These are phyloP conservation scores for Porodaedalea pini DNA, from an alignment of 1,284 basidiomycete genomes.

Conservation along the genomic window DNA sequence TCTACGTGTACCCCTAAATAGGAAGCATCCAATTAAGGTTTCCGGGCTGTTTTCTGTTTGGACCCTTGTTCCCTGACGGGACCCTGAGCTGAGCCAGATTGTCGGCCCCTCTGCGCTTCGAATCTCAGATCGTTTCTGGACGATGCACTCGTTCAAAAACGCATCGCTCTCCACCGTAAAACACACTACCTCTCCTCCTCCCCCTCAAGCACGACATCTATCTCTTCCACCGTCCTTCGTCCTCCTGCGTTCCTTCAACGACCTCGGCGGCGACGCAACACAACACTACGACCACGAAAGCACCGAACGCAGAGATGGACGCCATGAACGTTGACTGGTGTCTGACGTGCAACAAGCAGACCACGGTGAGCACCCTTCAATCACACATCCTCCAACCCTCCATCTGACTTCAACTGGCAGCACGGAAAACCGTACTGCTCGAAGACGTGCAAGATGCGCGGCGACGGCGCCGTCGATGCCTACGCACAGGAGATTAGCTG, in stretches of 20 bases:
- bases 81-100: neutral
- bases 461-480: slow-evolving; percentile 4
- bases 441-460: slow-evolving; percentile 35
- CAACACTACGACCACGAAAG: slow-evolving; percentile 17
- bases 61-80: no score
- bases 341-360: slow-evolving; percentile 52
- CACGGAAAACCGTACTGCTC: slow-evolving; percentile 57
- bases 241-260: neutral
- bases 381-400: slow-evolving; percentile 11
- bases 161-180: neutral
- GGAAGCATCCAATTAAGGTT: no score
- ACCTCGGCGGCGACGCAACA: neutral
- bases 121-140: neutral
- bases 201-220: neutral
- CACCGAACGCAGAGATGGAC: slow-evolving; percentile 11
- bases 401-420: slow-evolving; percentile 31
- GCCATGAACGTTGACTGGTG: slow-evolving; percentile 67
- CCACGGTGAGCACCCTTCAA: slow-evolving; percentile 39
- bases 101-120: no score
- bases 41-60: no score
- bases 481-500: neutral
- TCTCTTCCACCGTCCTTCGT: neutral
- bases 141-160: no score
- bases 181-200: neutral
- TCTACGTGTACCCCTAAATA: no score